Base-by-base conservation (phyloP, 2,329 filamentous ascomycete species). In the Xylariaceae sp. region DNA sequence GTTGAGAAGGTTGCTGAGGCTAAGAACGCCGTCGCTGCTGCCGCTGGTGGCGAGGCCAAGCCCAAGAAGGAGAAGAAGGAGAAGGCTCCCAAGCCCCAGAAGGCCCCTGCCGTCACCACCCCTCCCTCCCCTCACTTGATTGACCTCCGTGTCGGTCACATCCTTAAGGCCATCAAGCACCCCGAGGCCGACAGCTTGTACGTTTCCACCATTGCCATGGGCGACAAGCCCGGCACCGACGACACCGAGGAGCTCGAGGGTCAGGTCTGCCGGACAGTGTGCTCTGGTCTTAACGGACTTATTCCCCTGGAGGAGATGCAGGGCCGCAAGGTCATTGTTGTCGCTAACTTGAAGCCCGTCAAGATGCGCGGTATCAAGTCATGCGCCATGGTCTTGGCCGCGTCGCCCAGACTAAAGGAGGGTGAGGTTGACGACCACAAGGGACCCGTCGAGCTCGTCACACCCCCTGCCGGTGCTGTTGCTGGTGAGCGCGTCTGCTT, bases 341-440 rank as follows among this genome's bases (percentile, higher is more conserved):
- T 99, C 18, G 96, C 91, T 82, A 99, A 99, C 77, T 84, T 99
- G 67, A 99, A 99, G 82, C 94, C 94, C 54, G 94, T 97, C 74
- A 99, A 95, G 75, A 99, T 99, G 94, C 90, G 94, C 65, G 94
- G 94, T 66, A 82, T 86, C 78, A 85, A 85, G 78, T 86, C 83
- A 2, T 83, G 78, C 67, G 83, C 71, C 71, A 97, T 99, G 94
- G 94, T 99, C 13, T 84, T 99, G 45, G 94, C 94, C 8, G 94
- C 94, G 2, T 96, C 91, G 15, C 94, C 93, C n/a, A 82, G 82
- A 61, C 75, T 89, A 52, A 86, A 87, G 71, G 89, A 93, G 71
- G 93, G 92, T 50, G 92, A 92, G 72, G 88, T 84, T 53, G 88
- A 90, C 72, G 85, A 93, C 73, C 91, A 96, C 79, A 91, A 87